A percentile compares a stretch with the other conserved stretches of the same genome.
phyloP scores from a whole-genome alignment of 2,329 filamentous ascomycete genomes.

The Calonectria fujianensis region DNA sequence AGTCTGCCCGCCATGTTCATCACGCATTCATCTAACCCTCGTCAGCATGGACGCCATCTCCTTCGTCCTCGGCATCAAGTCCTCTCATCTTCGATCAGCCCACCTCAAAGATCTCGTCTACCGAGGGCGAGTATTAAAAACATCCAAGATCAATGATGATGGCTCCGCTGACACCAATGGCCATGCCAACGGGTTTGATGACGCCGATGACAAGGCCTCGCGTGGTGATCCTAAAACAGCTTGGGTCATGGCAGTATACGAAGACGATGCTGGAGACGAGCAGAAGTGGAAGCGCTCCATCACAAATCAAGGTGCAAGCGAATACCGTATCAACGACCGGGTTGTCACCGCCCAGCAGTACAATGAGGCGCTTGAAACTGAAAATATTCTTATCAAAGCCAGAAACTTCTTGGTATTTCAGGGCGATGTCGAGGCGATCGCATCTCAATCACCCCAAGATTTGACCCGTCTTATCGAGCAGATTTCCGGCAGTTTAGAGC shows the following conservation, averaged over 20 bases:
- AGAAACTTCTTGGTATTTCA: slow-evolving; percentile 99
- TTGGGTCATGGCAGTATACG: slow-evolving; percentile 99
- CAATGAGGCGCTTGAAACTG: slow-evolving; percentile 91
- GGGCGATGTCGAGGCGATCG: slow-evolving; percentile 97
- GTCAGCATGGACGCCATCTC: slow-evolving; percentile 98
- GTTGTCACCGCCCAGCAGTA: slow-evolving; percentile 93
- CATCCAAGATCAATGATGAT: slow-evolving; percentile 93
- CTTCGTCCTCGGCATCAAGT: slow-evolving; percentile 98
- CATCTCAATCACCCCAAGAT: slow-evolving; percentile 94
- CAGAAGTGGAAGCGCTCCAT: slow-evolving; percentile 98
- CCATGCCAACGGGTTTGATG: slow-evolving; percentile 76
- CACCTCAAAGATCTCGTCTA: slow-evolving; percentile 97
- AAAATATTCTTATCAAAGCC: slow-evolving; percentile 98
- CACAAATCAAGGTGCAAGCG: slow-evolving; percentile 89
- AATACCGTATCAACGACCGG: slow-evolving; percentile 97
- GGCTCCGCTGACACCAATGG: slow-evolving; percentile 82
- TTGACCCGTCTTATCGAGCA: slow-evolving; percentile 96
- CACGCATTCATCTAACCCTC: slow-evolving; percentile 34
- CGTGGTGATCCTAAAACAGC: slow-evolving; percentile 92
- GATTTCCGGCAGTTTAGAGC: slow-evolving; percentile 96
- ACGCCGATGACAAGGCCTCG: slow-evolving; percentile 78
- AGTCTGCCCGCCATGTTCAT: slow-evolving; percentile 58
- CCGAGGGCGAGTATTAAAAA: slow-evolving; percentile 93
- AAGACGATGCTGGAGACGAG: slow-evolving; percentile 96
- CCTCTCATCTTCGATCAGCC: slow-evolving; percentile 95